phyloP scores from a whole-genome alignment of 2,329 filamentous ascomycete species.

The Fusarium citri region DNA sequence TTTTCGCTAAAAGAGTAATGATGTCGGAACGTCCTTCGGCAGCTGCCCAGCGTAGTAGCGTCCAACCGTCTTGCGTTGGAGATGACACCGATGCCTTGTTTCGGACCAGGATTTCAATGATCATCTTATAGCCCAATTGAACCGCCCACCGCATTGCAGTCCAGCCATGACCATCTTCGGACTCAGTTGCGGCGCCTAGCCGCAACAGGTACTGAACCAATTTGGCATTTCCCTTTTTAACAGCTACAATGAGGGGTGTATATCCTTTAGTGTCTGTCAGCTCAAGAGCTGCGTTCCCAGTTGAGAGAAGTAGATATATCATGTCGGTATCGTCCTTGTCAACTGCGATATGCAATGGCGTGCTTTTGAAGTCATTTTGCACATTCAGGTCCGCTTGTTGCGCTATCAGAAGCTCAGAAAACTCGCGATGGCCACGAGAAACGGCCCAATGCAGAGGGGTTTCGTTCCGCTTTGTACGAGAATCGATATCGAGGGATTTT shows the following conservation, averaged over 20 bases:
- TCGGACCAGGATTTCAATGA: background rate
- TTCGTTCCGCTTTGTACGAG: background rate
- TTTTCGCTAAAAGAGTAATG: background rate
- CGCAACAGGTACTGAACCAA: background rate
- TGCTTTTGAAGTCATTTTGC: background rate
- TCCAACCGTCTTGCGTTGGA: background rate
- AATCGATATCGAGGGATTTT: background rate
- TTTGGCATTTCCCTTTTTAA: background rate
- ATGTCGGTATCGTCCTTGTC: background rate
- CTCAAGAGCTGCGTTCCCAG: background rate
- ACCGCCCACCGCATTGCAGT: background rate
- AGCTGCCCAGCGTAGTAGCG: background rate
- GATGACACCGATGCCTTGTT: background rate
- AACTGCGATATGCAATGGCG: background rate
- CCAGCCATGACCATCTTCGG: background rate
- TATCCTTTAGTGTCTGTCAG: background rate
- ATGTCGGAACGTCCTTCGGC: background rate
- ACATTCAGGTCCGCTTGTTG: background rate
- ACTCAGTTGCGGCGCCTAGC: background rate
- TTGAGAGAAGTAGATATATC: background rate
- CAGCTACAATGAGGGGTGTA: background rate
- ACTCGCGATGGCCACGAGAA: background rate
- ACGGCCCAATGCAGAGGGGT: background rate
- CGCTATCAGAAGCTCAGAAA: background rate
- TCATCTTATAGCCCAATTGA: background rate